phyloP scores from a whole-genome alignment of 495 filamentous ascomycete genomes.

The Lophiostoma macrostomum region DNA sequence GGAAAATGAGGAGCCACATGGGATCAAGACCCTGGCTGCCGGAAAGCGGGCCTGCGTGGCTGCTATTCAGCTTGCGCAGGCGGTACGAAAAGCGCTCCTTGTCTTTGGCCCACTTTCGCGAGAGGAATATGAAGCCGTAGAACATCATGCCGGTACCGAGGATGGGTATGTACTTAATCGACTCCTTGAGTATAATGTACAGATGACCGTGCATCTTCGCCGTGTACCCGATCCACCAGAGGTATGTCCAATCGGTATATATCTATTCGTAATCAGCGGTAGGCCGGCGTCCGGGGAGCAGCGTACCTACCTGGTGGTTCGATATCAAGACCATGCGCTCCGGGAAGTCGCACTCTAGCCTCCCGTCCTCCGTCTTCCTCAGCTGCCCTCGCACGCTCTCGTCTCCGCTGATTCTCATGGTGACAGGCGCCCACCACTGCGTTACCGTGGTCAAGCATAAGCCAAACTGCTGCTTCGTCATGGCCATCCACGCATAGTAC shows the following conservation, averaged over 20 bases:
- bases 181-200: slow-evolving; percentile 83
- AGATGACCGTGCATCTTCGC: slow-evolving; percentile 74
- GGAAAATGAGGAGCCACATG: slow-evolving; percentile 85
- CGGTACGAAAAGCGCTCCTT: slow-evolving; percentile 66
- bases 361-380: slow-evolving; percentile 59
- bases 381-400: slow-evolving; percentile 68
- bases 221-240: slow-evolving; percentile 85
- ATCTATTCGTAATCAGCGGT: slow-evolving; percentile 39
- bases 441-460: slow-evolving; percentile 71
- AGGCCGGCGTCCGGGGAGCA: too few species aligned
- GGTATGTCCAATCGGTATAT: slow-evolving; percentile 85
- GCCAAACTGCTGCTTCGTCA: slow-evolving; percentile 74
- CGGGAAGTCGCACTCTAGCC: slow-evolving; percentile 69
- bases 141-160: slow-evolving; percentile 79
- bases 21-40: slow-evolving; percentile 59
- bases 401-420: slow-evolving; percentile 74
- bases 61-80: slow-evolving; percentile 62
- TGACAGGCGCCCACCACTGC: slow-evolving; percentile 76
- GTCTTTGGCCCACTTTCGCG: slow-evolving; percentile 76
- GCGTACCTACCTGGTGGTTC: slow-evolving; percentile 65
- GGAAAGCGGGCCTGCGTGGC: slow-evolving; percentile 50
- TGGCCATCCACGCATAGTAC: slow-evolving; percentile 74
- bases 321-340: slow-evolving; percentile 76
- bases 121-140: slow-evolving; percentile 80
- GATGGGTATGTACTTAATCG: slow-evolving; percentile 70